Evolutionary conservation across 202 grass and related monocot genomes (phyloP).

Genomic region (Schoenoplectus tabernaemontani): DNA sequence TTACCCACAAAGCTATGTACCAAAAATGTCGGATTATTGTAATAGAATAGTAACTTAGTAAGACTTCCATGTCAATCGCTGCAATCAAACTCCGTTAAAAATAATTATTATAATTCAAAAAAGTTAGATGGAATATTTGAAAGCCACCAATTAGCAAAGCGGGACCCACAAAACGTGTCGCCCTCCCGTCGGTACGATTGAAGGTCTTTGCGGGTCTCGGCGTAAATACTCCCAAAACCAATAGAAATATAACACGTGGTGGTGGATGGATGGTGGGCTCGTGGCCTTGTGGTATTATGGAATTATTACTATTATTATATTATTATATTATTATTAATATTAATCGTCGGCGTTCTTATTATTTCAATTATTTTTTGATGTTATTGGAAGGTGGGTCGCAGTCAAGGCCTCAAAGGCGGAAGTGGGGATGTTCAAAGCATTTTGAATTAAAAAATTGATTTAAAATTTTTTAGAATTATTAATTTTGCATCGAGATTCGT

Average conservation of each 20-base stretch:
- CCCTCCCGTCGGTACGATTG: background rate
- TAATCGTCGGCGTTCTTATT: background rate
- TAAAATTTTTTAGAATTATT: too few relatives aligned
- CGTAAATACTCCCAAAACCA: slow-evolving; percentile 6
- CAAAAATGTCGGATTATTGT: background rate
- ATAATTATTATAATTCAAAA: background rate
- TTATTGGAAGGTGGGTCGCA: slow-evolving; percentile 27
- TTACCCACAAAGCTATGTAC: background rate
- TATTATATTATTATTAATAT: background rate
- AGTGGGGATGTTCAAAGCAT: too few relatives aligned
- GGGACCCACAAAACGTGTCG: slow-evolving; percentile 7
- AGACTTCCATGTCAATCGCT: background rate
- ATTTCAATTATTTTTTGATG: background rate
- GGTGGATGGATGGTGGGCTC: background rate
- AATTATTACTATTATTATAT: background rate
- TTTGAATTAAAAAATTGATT: too few relatives aligned
- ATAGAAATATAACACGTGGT: background rate
- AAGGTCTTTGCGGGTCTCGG: slow-evolving; percentile 11
- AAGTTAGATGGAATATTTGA: background rate
- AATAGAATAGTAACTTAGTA: background rate
- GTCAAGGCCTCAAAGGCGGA: background rate
- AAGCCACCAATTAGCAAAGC: background rate
- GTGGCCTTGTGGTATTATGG: background rate
- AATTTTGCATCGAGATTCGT: too few relatives aligned
- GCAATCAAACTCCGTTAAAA: background rate